Evolutionary conservation across 129 eudicot genomes (phyloP).

Genomic region (Flaveria linearis): DNA sequence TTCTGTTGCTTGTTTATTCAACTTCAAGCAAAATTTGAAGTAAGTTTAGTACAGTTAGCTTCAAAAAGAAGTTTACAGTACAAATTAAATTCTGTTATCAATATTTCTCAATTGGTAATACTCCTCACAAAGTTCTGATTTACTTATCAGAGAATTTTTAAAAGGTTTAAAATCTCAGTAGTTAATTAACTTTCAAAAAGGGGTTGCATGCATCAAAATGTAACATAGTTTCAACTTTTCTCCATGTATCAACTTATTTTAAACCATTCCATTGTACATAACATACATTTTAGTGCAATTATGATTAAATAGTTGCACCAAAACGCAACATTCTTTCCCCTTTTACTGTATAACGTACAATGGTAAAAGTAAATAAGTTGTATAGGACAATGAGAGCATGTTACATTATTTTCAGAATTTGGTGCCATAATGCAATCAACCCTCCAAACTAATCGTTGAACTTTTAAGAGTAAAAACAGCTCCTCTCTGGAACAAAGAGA

Average conservation of each 20-base stretch:
- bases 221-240: too few relatives aligned
- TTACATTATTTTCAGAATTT: background rate
- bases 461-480: background rate
- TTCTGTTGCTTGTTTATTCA: conserved; percentile 57
- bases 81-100: background rate
- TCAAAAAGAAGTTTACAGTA: background rate
- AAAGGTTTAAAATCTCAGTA: too few relatives aligned
- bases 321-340: background rate
- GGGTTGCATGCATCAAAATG: too few relatives aligned
- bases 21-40: conserved; percentile 13
- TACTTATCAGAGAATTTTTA: too few relatives aligned
- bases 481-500: background rate
- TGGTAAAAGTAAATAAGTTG: background rate
- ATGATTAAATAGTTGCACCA: background rate
- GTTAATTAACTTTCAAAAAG: too few relatives aligned
- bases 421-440: background rate
- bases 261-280: too few relatives aligned
- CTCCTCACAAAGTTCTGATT: conserved; percentile 5
- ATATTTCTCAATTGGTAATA: conserved; percentile 5
- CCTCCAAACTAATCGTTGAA: background rate
- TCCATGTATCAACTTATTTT: too few relatives aligned
- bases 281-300: too few relatives aligned
- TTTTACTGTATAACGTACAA: background rate
- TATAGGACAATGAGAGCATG: background rate
- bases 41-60: background rate